Evolutionary conservation across 1,284 basidiomycete genomes (phyloP).

Genomic region (Phylloboletellus chloephorus): DNA sequence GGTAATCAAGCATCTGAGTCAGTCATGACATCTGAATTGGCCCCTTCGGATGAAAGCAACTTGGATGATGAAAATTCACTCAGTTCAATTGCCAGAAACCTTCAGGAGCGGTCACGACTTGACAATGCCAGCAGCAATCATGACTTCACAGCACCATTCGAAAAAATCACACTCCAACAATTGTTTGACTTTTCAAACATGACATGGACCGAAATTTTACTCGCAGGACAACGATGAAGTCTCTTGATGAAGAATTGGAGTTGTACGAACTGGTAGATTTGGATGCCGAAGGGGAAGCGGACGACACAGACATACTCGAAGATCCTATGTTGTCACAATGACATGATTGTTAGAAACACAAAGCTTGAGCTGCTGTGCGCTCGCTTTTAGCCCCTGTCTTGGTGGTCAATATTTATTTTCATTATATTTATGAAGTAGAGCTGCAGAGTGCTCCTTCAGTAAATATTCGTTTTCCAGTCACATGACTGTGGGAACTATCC

Average conservation of each 20-base stretch:
- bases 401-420: no score
- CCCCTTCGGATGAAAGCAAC: neutral
- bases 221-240: neutral
- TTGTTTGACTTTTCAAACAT: neutral
- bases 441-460: no score
- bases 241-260: neutral
- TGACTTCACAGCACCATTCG: neutral
- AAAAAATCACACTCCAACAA: neutral
- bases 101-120: neutral
- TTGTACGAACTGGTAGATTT: neutral
- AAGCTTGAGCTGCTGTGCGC: no score
- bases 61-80: neutral
- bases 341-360: no score
- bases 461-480: no score
- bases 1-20: no score
- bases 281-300: neutral
- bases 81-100: neutral
- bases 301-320: conserved; percentile 4
- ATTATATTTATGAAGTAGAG: no score
- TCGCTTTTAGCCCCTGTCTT: no score
- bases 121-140: neutral
- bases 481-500: no score
- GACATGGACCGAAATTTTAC: neutral
- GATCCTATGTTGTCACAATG: conserved; percentile 17
- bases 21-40: neutral